phyloP scores from a whole-genome alignment of 2,329 filamentous ascomycete species.

The Tolypocladium paradoxum region DNA sequence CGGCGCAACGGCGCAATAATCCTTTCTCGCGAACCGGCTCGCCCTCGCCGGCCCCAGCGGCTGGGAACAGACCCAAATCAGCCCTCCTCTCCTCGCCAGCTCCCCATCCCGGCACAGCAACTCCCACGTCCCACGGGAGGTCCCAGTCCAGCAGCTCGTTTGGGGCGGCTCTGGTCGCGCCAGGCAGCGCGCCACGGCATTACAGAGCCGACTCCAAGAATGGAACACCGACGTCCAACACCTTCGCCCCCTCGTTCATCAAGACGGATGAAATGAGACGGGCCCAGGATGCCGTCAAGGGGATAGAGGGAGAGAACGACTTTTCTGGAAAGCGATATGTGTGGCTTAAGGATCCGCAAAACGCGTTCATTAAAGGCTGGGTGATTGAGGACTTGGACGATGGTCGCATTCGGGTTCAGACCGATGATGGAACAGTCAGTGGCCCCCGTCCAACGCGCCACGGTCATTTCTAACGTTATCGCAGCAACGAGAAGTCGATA shows the following conservation, averaged over 20 bases:
- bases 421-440: slow-evolving; percentile 79
- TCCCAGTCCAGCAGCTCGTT: slow-evolving; percentile 56
- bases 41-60: slow-evolving; percentile 49
- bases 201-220: slow-evolving; percentile 51
- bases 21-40: slow-evolving; percentile 64
- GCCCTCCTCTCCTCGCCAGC: slow-evolving; percentile 56
- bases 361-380: slow-evolving; percentile 86
- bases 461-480: slow-evolving; percentile 8
- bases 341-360: slow-evolving; percentile 81
- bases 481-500: slow-evolving; percentile 76
- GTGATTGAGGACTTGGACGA: slow-evolving; percentile 70
- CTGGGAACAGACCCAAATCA: slow-evolving; percentile 59
- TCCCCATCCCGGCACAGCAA: slow-evolving; percentile 26
- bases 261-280: slow-evolving; percentile 67
- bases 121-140: slow-evolving; percentile 48
- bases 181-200: slow-evolving; percentile 25
- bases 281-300: slow-evolving; percentile 45
- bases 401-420: slow-evolving; percentile 72
- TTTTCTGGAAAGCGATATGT: slow-evolving; percentile 98
- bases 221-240: slow-evolving; percentile 56
- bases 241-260: slow-evolving; percentile 95
- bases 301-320: slow-evolving; percentile 95
- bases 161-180: slow-evolving; percentile 28
- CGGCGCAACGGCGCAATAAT: slow-evolving; percentile 65
- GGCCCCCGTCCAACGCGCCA: background rate